Conservation (phyloP, 1,284 basidiomycete species). For the Trichosporon sp. region DNA sequence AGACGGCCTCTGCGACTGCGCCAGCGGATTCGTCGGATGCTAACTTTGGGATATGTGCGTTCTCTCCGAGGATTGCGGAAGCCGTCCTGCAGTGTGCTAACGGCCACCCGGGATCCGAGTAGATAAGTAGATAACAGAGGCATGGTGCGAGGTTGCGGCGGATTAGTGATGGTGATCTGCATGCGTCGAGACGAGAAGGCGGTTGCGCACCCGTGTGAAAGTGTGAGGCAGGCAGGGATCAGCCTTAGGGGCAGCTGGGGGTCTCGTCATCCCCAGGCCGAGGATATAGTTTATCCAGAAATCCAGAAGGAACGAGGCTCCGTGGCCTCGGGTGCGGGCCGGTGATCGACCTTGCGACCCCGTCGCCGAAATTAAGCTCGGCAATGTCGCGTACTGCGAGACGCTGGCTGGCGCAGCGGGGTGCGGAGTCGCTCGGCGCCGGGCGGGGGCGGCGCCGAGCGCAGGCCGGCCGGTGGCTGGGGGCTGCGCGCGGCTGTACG, state of each 20-base stretch:
- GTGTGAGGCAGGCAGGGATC: not conserved
- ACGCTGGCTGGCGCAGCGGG: not conserved
- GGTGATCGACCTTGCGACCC: not conserved
- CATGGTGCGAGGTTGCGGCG: no score
- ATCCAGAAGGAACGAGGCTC: not conserved
- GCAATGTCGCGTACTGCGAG: not conserved
- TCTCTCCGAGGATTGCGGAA: not conserved
- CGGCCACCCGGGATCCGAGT: not conserved
- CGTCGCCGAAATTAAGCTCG: not conserved
- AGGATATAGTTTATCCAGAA: not conserved
- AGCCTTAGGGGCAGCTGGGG: not conserved
- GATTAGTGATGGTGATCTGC: not conserved
- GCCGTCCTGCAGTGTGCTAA: not conserved
- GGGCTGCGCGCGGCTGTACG: not conserved
- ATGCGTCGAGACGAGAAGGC: not conserved
- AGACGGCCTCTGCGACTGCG: not conserved
- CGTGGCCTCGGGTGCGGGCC: not conserved
- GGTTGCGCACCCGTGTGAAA: not conserved
- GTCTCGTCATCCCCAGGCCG: not conserved
- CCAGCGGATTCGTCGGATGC: not conserved
- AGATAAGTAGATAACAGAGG: not conserved
- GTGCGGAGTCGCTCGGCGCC: no score
- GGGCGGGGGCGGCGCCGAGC: not conserved
- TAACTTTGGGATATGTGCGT: not conserved
- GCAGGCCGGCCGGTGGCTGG: no score